A percentile compares a stretch with the other conserved stretches of the same genome.
Conservation (phyloP, 2,329 filamentous ascomycete genomes). For the Fusarium duplospermum region DNA sequence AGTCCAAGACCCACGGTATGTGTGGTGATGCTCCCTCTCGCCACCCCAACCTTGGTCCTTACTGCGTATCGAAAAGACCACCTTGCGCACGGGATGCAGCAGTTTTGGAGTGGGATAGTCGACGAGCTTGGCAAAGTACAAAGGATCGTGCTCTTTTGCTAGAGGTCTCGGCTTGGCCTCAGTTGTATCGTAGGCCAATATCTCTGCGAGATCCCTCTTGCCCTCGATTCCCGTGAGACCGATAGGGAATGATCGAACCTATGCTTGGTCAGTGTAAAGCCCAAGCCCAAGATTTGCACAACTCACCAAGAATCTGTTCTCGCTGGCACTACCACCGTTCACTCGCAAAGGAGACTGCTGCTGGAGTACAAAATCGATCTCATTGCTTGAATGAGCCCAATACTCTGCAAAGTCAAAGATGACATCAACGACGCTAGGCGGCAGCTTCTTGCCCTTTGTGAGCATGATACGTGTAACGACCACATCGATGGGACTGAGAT, state of each 20-base stretch:
- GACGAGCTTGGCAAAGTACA: slow-evolving; percentile 49
- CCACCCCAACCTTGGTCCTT: slow-evolving; percentile 70
- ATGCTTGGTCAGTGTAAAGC: slow-evolving; percentile 5
- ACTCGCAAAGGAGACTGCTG: slow-evolving; percentile 40
- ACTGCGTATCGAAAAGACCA: slow-evolving; percentile 69
- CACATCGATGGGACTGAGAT: slow-evolving; percentile 62
- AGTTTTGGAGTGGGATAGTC: slow-evolving; percentile 55
- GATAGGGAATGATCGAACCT: slow-evolving; percentile 54
- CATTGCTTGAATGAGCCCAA: slow-evolving; percentile 64
- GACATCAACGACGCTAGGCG: slow-evolving; percentile 65
- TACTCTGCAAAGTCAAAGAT: slow-evolving; percentile 72
- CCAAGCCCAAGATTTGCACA: too few species aligned
- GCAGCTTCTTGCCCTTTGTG: slow-evolving; percentile 56
- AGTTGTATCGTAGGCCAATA: slow-evolving; percentile 46
- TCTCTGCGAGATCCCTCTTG: slow-evolving; percentile 42
- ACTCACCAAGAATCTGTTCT: slow-evolving; percentile 52
- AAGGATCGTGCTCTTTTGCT: slow-evolving; percentile 41
- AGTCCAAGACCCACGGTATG: slow-evolving; percentile 64
- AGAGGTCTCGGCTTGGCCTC: slow-evolving; percentile 46
- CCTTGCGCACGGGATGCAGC: slow-evolving; percentile 66
- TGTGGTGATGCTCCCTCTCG: slow-evolving; percentile 44
- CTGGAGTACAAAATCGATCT: slow-evolving; percentile 43
- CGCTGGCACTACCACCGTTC: slow-evolving; percentile 30
- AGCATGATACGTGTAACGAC: slow-evolving; percentile 61
- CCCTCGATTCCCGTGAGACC: slow-evolving; percentile 48